Evolutionary conservation across 78 protist species (phyloP).

Genomic region (Diacronema lutheri): DNA sequence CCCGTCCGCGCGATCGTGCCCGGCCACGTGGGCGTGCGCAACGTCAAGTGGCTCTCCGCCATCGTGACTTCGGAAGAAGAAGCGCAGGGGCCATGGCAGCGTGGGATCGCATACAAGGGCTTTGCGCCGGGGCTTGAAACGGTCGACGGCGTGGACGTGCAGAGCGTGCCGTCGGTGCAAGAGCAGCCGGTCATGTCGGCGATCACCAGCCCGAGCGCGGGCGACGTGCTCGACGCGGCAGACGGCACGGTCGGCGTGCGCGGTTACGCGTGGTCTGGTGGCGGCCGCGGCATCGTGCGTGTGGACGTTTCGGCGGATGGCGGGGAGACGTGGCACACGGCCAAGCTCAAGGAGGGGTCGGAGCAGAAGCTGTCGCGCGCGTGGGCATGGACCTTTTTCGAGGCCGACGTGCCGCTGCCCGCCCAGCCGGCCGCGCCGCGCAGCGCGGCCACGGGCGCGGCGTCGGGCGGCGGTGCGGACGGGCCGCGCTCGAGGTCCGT

Average conservation of each 20-base stretch:
- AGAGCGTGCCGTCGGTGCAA: constrained; percentile 52
- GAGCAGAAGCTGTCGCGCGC: constrained; percentile 35
- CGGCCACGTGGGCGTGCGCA: constrained; percentile 85
- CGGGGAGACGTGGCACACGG: constrained; percentile 71
- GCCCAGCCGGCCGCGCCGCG: background rate
- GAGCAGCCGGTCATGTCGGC: constrained; percentile 73
- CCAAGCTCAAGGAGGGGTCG: constrained; percentile 7
- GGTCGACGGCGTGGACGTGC: background rate
- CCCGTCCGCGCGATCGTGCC: constrained; percentile 86
- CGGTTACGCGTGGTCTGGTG: constrained; percentile 73
- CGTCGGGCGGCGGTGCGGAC: background rate
- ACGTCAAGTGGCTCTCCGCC: constrained; percentile 79
- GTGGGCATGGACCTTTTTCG: constrained; percentile 82
- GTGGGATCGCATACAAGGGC: constrained; percentile 37
- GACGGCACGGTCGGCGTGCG: background rate
- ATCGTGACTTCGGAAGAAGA: constrained; percentile 41
- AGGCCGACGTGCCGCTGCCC: constrained; percentile 8
- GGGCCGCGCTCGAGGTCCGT: too few relatives aligned
- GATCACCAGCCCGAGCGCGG: constrained; percentile 49
- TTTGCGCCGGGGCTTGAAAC: background rate
- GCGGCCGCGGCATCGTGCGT: constrained; percentile 83
- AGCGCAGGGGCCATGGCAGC: constrained; percentile 71
- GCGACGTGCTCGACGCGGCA: background rate
- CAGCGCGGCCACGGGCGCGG: background rate
- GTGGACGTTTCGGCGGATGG: constrained; percentile 81